Evolutionary conservation across 192 early-diverging fungal genomes (phyloP).

Genomic region (Coemansia sp.): DNA sequence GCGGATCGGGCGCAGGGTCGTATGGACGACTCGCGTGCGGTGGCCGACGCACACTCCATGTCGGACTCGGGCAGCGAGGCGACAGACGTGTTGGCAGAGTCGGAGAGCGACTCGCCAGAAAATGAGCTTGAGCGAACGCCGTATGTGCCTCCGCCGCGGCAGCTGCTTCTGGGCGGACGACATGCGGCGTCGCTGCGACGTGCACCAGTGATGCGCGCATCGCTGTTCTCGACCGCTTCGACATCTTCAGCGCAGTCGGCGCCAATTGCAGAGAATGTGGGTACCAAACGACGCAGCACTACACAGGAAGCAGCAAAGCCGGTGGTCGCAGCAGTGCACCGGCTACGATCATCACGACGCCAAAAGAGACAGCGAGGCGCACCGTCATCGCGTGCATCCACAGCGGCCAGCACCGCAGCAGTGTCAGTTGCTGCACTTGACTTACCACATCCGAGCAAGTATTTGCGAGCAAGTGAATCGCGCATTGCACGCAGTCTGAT

Average conservation of each 20-base stretch:
- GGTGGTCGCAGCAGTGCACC: neutral
- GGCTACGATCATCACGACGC: neutral
- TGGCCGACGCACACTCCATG: slow-evolving; percentile 20
- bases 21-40: slow-evolving; percentile 48
- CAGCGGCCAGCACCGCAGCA: neutral
- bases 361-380: neutral
- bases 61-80: slow-evolving; percentile 5
- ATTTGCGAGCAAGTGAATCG: slow-evolving; percentile 31
- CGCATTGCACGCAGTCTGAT: slow-evolving; percentile 17
- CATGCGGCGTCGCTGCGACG: slow-evolving; percentile 41
- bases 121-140: neutral
- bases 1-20: slow-evolving; percentile 21
- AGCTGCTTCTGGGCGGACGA: slow-evolving; percentile 21
- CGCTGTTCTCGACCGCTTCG: slow-evolving; percentile 33
- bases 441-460: slow-evolving; percentile 45
- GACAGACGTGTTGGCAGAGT: slow-evolving; percentile 3
- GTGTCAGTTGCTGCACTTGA: slow-evolving; percentile 24
- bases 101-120: neutral
- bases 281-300: neutral
- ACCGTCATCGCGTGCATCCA: neutral
- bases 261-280: neutral
- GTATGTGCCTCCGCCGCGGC: slow-evolving; percentile 18
- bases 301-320: neutral
- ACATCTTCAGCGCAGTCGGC: neutral
- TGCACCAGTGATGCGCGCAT: slow-evolving; percentile 45